A percentile compares a stretch with the other conserved stretches of the same genome.
Conservation (phyloP, 2,329 filamentous ascomycete species). For the Lizonia empirigonia region DNA sequence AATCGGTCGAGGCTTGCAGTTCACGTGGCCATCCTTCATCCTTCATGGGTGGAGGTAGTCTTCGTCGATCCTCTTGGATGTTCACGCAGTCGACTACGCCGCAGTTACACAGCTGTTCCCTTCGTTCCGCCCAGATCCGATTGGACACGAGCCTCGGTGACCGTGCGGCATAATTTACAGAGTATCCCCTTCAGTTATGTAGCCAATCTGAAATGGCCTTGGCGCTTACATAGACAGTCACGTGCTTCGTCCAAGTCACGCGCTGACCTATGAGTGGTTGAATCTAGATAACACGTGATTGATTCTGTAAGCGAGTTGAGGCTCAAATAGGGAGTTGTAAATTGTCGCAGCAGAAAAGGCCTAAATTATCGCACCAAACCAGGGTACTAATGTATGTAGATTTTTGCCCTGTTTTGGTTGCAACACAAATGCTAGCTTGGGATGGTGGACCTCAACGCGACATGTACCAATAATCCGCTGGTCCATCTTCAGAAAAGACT, state of each 20-base stretch:
- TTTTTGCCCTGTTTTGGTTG: no score
- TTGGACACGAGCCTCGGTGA: neutral
- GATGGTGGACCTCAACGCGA: neutral
- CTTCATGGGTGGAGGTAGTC: neutral
- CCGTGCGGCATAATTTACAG: neutral
- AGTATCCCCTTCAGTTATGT: no score
- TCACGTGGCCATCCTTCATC: slow-evolving; percentile 17
- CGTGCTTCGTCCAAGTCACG: no score
- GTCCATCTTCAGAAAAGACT: neutral
- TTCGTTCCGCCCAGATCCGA: neutral
- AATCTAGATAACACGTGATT: no score
- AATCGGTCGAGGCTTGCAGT: slow-evolving; percentile 7
- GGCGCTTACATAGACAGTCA: no score
- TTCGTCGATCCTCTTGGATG: neutral
- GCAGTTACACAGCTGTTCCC: slow-evolving; percentile 1
- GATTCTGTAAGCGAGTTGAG: no score
- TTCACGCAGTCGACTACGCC: slow-evolving; percentile 4
- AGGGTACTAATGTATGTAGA: no score
- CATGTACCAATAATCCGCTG: neutral
- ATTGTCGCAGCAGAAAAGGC: no score
- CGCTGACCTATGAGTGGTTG: no score
- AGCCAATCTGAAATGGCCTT: no score
- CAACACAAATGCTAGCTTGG: neutral
- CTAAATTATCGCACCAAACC: no score
- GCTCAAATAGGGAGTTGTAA: neutral